Evolutionary conservation across 306 rosid genomes (phyloP).

Genomic region (Pyrus pyrifolia): DNA sequence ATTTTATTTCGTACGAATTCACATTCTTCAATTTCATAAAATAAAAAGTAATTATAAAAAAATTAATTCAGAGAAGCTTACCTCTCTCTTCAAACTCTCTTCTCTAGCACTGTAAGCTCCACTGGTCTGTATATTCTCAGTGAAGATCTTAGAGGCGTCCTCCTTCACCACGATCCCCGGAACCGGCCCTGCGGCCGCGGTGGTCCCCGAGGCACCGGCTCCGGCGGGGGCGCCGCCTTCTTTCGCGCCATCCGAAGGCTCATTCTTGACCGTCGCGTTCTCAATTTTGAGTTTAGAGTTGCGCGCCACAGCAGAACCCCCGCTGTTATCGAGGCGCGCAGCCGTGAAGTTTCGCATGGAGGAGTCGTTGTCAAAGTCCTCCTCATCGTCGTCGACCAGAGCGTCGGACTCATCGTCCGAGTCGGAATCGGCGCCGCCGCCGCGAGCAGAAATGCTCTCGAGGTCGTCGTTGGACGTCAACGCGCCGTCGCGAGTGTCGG

Average conservation of each 20-base stretch:
- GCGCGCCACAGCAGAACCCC: conserved; percentile 33
- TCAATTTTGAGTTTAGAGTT: conserved; percentile 67
- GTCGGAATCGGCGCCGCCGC: conserved; percentile 63
- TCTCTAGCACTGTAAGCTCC: conserved; percentile 96
- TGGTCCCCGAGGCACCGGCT: conserved; percentile 23
- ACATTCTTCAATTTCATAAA: not conserved
- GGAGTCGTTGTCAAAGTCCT: conserved; percentile 66
- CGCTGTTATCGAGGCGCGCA: conserved; percentile 54
- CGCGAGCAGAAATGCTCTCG: conserved; percentile 91
- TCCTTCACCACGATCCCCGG: conserved; percentile 77
- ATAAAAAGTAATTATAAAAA: not conserved
- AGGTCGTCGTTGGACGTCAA: conserved; percentile 89
- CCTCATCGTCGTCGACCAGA: conserved; percentile 67
- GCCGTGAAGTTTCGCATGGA: conserved; percentile 88
- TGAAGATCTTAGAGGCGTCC: conserved; percentile 69
- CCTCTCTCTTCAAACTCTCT: conserved; percentile 82
- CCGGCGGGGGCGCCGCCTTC: conserved; percentile 38
- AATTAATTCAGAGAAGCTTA: not conserved
- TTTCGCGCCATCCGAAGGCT: conserved; percentile 49
- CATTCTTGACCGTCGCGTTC: conserved; percentile 50
- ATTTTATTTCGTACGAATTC: not conserved
- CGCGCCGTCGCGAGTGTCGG: conserved; percentile 91
- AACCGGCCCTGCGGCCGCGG: conserved; percentile 22
- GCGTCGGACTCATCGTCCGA: conserved; percentile 83
- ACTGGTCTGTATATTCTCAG: conserved; percentile 88